These are phyloP conservation scores for Coix lacrymajobi DNA, from an alignment of 176 grass and related monocot species.

Conservation along the genomic window DNA sequence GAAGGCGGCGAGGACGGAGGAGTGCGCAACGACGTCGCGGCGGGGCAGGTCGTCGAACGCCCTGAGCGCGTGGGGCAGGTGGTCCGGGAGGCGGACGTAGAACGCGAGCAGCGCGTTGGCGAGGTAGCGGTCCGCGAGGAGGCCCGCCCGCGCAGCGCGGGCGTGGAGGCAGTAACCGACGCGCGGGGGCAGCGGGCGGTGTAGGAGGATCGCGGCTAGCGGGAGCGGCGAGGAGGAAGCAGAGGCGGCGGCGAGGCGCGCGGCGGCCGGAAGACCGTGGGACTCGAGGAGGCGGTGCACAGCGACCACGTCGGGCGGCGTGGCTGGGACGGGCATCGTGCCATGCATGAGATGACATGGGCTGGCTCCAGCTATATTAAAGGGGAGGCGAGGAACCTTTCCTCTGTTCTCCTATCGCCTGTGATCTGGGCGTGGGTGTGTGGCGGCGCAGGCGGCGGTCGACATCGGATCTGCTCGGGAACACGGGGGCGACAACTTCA, in stretches of 20 bases:
- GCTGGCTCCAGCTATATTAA: no score
- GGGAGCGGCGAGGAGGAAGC: conserved; percentile 27
- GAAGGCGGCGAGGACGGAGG: conserved; percentile 70
- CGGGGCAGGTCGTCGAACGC: conserved; percentile 66
- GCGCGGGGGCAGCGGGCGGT: conserved; percentile 24
- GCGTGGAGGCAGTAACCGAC: conserved; percentile 33
- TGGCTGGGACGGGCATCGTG: conserved; percentile 13
- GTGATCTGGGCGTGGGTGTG: no score
- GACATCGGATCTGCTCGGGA: no score
- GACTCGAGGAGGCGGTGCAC: conserved; percentile 28
- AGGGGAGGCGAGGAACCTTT: not conserved
- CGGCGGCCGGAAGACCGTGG: conserved; percentile 25
- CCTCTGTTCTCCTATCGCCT: no score
- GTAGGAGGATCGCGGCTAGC: conserved; percentile 35
- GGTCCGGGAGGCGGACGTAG: conserved; percentile 58
- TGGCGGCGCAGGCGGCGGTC: no score
- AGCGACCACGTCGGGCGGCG: conserved; percentile 2
- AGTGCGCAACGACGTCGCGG: conserved; percentile 73
- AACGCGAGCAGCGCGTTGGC: conserved; percentile 56
- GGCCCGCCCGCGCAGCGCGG: not conserved
- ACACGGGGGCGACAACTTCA: no score
- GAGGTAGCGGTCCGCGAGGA: conserved; percentile 39
- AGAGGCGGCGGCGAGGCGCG: conserved; percentile 29
- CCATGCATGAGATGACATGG: not conserved
- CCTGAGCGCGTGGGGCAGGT: conserved; percentile 40